Evolutionary conservation across 495 filamentous ascomycete genomes (phyloP).

Genomic region (Geoglossum glabrum): DNA sequence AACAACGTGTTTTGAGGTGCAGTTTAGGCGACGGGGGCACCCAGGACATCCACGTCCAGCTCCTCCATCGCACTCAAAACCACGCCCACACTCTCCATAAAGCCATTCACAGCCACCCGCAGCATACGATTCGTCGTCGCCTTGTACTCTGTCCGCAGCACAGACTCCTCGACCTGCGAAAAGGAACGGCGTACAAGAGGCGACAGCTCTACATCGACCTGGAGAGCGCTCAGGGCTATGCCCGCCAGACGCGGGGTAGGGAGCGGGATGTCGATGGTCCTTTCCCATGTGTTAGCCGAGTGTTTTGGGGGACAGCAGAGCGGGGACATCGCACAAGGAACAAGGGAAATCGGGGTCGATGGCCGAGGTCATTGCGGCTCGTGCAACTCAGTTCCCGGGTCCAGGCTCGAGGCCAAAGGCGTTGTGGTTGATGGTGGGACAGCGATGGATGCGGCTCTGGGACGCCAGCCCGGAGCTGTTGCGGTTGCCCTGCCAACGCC

Average conservation of each 20-base stretch:
- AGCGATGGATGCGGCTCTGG: background rate
- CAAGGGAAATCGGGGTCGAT: slow-evolving; percentile 42
- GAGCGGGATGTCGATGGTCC: slow-evolving; percentile 31
- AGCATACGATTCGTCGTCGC: slow-evolving; percentile 93
- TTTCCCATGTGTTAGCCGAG: background rate
- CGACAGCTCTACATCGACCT: slow-evolving; percentile 80
- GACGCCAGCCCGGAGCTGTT: background rate
- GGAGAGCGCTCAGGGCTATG: slow-evolving; percentile 51
- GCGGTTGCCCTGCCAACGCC: background rate
- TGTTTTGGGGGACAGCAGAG: background rate
- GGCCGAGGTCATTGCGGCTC: background rate
- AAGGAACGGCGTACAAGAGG: slow-evolving; percentile 57
- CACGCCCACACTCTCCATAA: slow-evolving; percentile 75
- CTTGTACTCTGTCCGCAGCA: slow-evolving; percentile 57
- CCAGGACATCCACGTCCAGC: slow-evolving; percentile 69
- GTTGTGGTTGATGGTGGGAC: background rate
- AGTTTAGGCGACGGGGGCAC: too few species aligned
- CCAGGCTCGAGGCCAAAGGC: background rate
- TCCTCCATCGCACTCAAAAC: slow-evolving; percentile 75
- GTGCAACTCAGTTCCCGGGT: background rate
- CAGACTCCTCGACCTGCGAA: slow-evolving; percentile 31
- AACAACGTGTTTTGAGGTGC: too few species aligned
- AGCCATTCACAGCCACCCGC: slow-evolving; percentile 92
- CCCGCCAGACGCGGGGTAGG: slow-evolving; percentile 62
- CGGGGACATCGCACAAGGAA: slow-evolving; percentile 34